Evolutionary conservation across 2,329 filamentous ascomycete species (phyloP).

Genomic region (Fonsecaea erecta): DNA sequence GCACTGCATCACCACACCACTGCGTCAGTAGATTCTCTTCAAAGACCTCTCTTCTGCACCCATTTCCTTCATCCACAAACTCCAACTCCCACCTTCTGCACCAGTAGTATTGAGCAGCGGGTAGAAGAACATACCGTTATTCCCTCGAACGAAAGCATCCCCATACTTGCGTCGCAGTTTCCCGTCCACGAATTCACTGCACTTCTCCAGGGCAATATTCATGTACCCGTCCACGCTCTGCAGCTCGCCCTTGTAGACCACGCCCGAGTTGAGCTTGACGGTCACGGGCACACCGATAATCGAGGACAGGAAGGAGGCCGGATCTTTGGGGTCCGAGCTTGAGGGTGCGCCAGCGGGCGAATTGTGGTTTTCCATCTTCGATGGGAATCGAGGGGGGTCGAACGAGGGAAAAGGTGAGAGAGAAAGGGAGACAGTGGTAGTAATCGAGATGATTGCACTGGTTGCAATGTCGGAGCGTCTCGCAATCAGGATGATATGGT

Average conservation of each 20-base stretch:
- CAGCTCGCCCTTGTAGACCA: conserved; percentile 95
- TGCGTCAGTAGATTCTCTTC: background rate
- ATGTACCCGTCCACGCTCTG: conserved; percentile 99
- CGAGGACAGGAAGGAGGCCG: conserved; percentile 88
- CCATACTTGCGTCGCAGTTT: conserved; percentile 82
- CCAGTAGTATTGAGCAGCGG: background rate
- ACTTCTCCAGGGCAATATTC: conserved; percentile 98
- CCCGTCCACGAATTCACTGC: conserved; percentile 87
- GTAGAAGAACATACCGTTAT: conserved; percentile 71
- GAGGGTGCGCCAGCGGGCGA: background rate
- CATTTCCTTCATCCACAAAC: background rate
- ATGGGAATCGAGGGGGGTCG: background rate
- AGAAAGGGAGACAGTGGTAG: background rate
- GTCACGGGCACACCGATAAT: conserved; percentile 94
- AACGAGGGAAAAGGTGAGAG: background rate
- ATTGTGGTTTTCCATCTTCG: conserved; percentile 28
- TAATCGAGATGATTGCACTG: background rate
- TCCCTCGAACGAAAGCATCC: conserved; percentile 93
- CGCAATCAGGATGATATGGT: background rate
- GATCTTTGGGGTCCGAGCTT: conserved; percentile 66
- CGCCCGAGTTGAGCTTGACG: conserved; percentile 97
- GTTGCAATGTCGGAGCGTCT: background rate
- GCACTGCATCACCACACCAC: conserved; percentile 23
- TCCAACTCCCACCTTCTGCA: background rate
- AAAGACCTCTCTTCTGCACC: background rate